phyloP scores from a whole-genome alignment of 495 filamentous ascomycete species.

The Alectoria sarmentosa region DNA sequence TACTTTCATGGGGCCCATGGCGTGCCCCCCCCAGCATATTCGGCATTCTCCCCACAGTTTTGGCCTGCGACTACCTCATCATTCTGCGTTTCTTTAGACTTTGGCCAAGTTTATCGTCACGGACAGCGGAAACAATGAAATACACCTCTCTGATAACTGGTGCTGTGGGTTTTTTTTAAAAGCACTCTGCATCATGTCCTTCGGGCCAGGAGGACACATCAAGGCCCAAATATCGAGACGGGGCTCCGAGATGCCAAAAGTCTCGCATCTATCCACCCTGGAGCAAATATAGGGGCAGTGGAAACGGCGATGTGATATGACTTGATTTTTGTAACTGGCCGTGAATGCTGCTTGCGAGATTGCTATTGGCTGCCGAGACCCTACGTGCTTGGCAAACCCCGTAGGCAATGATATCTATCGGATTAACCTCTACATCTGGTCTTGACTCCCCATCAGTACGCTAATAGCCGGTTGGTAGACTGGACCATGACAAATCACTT shows the following conservation, averaged over 20 bases:
- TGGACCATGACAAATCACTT: too few species aligned
- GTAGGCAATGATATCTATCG: too few species aligned
- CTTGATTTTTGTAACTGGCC: too few species aligned
- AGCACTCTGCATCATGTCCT: background rate
- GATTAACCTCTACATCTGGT: too few species aligned
- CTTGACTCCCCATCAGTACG: too few species aligned
- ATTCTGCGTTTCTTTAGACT: slow-evolving; percentile 39
- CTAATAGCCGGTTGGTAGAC: too few species aligned
- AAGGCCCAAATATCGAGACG: background rate
- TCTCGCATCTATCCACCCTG: background rate
- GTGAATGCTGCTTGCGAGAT: too few species aligned
- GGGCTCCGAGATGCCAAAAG: background rate
- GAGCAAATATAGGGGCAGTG: too few species aligned
- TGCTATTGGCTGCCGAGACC: too few species aligned
- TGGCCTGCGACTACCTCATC: slow-evolving; percentile 36
- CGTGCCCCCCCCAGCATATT: slow-evolving; percentile 29
- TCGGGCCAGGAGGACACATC: background rate
- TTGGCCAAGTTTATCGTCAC: slow-evolving; percentile 39
- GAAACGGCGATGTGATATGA: too few species aligned
- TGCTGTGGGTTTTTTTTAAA: background rate
- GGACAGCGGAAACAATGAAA: too few species aligned
- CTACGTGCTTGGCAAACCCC: too few species aligned
- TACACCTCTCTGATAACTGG: background rate
- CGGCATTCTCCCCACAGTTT: slow-evolving; percentile 37
- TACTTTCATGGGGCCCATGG: slow-evolving; percentile 26